Evolutionary conservation across 2,329 filamentous ascomycete species (phyloP), one percentile per base, ranked within the genome.

Genomic region (Aphanocladium album): DNA sequence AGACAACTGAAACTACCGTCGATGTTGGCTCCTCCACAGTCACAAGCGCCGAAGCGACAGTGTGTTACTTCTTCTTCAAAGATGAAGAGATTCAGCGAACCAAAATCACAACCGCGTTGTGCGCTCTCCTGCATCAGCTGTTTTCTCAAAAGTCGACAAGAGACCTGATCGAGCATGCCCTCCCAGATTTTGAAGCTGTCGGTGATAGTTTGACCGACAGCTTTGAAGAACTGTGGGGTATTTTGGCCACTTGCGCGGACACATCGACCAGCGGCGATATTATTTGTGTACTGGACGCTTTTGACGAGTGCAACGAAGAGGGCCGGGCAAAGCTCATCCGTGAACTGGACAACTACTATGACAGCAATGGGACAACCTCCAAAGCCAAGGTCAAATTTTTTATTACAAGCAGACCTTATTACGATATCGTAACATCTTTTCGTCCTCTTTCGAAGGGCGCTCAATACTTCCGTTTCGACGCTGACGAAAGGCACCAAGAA

Each of bases 401-500:
- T 16, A 49, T 75, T 5, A 72, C 71, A 0, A 73, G 72, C 52
- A 67, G 72, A 2, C 71, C 70, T 3, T 72, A 71, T 33, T 54
- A 62, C 17, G 21, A 64, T 9, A 63, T 74, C 6, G 62, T 62
- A 19, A 49, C 5, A 1, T 33, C 16, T 50, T 73, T 70, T 21
- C 52, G 51, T 17, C 49, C 30, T 19, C 57, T 64, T 9, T 37
- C 53, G n/a, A 52, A 49, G 2, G 54, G 41, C 7, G 43, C 62
- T 11, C n/a, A 46, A 16, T 71, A 66, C 53, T 46, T 71, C 0
- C 64, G 63, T 4, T 62, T 73, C 2, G 67, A 70, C 35, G 68
- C 65, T 11, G 69, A 71, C 17, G 66, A 67, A 1, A 71, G 72
- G 56, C 55, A 63, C 1, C 62, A 61, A 1, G 57, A 68, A 5